phyloP scores from a whole-genome alignment of 139 green algal genomes.

The Closterium sp. region DNA sequence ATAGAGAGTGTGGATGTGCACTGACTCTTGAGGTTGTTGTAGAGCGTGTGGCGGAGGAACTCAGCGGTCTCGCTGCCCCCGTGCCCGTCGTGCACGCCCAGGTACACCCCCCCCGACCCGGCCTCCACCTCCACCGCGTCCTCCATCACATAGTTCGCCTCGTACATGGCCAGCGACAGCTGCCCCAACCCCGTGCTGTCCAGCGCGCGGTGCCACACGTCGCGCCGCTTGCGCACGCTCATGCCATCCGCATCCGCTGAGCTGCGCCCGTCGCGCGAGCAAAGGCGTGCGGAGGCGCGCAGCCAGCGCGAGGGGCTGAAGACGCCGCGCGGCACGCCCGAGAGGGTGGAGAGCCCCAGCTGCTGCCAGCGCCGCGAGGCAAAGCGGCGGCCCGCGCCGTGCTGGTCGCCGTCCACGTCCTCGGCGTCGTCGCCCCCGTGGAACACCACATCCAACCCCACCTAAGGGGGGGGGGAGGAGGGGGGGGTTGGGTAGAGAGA shows the following conservation, averaged over 20 bases:
- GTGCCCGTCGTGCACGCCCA: conserved; percentile 42
- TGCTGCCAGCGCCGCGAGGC: neutral
- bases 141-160: conserved; percentile 49
- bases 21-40: conserved; percentile 34
- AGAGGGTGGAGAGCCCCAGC: neutral
- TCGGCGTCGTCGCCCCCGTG: neutral
- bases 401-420: neutral
- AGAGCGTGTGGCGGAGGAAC: conserved; percentile 34
- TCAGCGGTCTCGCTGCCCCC: conserved; percentile 18
- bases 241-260: neutral
- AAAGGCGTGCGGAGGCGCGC: neutral
- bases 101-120: conserved; percentile 24
- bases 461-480: neutral
- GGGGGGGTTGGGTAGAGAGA: neutral
- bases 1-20: too few species aligned
- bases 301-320: neutral
- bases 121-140: conserved; percentile 31
- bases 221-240: neutral
- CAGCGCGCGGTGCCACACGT: conserved; percentile 26
- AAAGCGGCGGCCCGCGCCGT: neutral
- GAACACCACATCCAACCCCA: conserved; percentile 26
- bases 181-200: conserved; percentile 14
- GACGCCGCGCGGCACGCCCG: neutral
- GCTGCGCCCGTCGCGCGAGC: neutral
- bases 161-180: conserved; percentile 41